Percentiles rank a stretch among this genome's conserved stretches.
Conservation (phyloP, 345 rosid species). For the Aegle marmelos region DNA sequence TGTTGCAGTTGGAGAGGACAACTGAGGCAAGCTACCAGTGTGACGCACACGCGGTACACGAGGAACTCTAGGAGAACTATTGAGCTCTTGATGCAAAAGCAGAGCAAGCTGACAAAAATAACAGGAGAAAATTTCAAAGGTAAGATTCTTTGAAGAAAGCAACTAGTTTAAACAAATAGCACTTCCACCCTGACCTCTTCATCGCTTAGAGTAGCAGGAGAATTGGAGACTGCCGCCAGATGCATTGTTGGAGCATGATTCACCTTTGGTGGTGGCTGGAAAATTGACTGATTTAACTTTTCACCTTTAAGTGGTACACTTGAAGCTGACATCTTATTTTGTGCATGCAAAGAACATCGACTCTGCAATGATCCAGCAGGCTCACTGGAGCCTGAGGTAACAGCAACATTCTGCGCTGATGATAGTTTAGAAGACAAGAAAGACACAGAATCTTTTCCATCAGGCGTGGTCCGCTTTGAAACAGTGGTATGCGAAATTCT, state of each 20-base stretch:
- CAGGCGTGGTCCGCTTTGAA: slow-evolving; percentile 44
- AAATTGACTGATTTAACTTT: slow-evolving; percentile 49
- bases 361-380: slow-evolving; percentile 34
- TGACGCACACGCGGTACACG: slow-evolving; percentile 96
- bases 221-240: slow-evolving; percentile 43
- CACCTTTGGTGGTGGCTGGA: slow-evolving; percentile 50
- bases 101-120: slow-evolving; percentile 72
- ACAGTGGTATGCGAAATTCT: slow-evolving; percentile 52
- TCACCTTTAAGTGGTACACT: slow-evolving; percentile 57
- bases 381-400: slow-evolving; percentile 40
- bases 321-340: slow-evolving; percentile 40
- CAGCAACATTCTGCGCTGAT: slow-evolving; percentile 35
- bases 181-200: slow-evolving; percentile 67
- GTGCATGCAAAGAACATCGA: slow-evolving; percentile 36
- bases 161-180: not conserved
- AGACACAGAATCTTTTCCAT: slow-evolving; percentile 50
- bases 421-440: not conserved
- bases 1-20: slow-evolving; percentile 64
- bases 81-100: slow-evolving; percentile 96
- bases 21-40: slow-evolving; percentile 72
- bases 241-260: slow-evolving; percentile 45
- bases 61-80: slow-evolving; percentile 97
- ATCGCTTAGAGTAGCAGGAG: slow-evolving; percentile 63
- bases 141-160: not conserved
- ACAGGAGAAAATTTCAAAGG: not conserved